Conservation (phyloP, 495 filamentous ascomycete genomes). For the Neurospora sublineolata region DNA sequence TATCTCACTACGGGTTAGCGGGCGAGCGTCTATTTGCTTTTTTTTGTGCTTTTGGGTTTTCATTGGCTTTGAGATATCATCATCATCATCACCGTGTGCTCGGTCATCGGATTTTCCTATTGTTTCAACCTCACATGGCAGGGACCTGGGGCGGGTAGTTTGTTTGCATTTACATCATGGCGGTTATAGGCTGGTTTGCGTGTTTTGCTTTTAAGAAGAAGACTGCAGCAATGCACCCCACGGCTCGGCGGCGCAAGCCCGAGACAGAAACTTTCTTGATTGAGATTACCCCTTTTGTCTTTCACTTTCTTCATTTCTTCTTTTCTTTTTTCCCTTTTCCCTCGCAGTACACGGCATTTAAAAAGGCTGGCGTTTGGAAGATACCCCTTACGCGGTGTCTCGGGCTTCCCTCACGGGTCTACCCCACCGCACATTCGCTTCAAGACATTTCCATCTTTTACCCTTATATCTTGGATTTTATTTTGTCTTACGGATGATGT, state of each 20-base stretch:
- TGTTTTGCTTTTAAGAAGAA: conserved; percentile 29
- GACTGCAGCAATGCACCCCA: conserved; percentile 41
- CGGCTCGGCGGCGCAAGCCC: conserved; percentile 28
- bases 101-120: conserved; percentile 27
- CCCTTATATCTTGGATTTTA: conserved; percentile 21
- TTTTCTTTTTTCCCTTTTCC: conserved; percentile 6
- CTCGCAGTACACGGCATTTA: conserved; percentile 23
- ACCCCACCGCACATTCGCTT: conserved; percentile 20
- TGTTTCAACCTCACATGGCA: conserved; percentile 28
- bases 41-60: not conserved
- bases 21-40: conserved; percentile 30
- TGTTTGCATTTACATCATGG: conserved; percentile 40
- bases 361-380: conserved; percentile 28
- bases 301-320: conserved; percentile 5
- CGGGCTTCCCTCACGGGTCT: conserved; percentile 12
- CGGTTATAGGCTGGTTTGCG: conserved; percentile 29
- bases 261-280: conserved; percentile 28
- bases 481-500: conserved; percentile 35
- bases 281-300: conserved; percentile 3
- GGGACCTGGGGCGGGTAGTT: conserved; percentile 33
- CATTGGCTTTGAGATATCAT: conserved; percentile 20
- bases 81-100: conserved; percentile 30
- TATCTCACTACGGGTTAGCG: conserved; percentile 20
- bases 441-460: conserved; percentile 13
- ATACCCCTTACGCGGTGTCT: conserved; percentile 22